Percentiles rank a stretch among this genome's conserved stretches.
These are phyloP conservation scores for Pleurotus tuber-regium DNA, from an alignment of 768 basidiomycete species.

Conservation along the genomic window DNA sequence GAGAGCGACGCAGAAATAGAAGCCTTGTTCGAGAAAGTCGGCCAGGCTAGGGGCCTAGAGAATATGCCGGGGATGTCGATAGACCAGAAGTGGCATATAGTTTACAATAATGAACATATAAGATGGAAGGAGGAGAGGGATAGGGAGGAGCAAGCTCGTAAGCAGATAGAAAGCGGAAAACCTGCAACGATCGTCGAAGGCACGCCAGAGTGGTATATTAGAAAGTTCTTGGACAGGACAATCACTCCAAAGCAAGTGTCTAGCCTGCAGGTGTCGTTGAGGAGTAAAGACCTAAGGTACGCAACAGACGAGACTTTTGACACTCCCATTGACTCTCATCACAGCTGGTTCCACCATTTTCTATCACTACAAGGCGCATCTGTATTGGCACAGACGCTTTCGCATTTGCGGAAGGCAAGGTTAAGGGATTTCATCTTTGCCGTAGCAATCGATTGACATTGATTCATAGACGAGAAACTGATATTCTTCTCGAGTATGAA, in stretches of 20 bases:
- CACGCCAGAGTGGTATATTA: slow-evolving; percentile 91
- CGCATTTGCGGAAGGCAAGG: slow-evolving; percentile 71
- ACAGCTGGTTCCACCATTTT: slow-evolving; percentile 80
- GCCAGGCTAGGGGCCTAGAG: slow-evolving; percentile 63
- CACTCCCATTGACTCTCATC: slow-evolving; percentile 18
- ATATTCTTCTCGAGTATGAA: slow-evolving; percentile 80
- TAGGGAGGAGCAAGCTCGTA: slow-evolving; percentile 59
- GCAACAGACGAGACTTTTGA: slow-evolving; percentile 18
- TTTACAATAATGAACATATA: slow-evolving; percentile 78
- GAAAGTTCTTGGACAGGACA: slow-evolving; percentile 84
- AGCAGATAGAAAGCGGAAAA: slow-evolving; percentile 58
- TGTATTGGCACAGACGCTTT: slow-evolving; percentile 77
- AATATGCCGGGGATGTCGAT: slow-evolving; percentile 59
- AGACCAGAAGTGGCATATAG: slow-evolving; percentile 91
- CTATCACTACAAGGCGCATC: slow-evolving; percentile 77
- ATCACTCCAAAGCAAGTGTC: slow-evolving; percentile 80
- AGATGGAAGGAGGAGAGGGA: slow-evolving; percentile 74
- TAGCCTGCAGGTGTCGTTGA: slow-evolving; percentile 70
- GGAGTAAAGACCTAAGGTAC: slow-evolving; percentile 80
- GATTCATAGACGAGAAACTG: slow-evolving; percentile 50
- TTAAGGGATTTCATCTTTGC: slow-evolving; percentile 26
- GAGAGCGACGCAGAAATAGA: slow-evolving; percentile 76
- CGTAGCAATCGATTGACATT: background rate
- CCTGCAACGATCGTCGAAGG: slow-evolving; percentile 54
- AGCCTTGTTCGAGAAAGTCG: slow-evolving; percentile 74